Base-by-base conservation (phyloP, 2,329 filamentous ascomycete genomes). In the Pestalotiopsis sp. region DNA sequence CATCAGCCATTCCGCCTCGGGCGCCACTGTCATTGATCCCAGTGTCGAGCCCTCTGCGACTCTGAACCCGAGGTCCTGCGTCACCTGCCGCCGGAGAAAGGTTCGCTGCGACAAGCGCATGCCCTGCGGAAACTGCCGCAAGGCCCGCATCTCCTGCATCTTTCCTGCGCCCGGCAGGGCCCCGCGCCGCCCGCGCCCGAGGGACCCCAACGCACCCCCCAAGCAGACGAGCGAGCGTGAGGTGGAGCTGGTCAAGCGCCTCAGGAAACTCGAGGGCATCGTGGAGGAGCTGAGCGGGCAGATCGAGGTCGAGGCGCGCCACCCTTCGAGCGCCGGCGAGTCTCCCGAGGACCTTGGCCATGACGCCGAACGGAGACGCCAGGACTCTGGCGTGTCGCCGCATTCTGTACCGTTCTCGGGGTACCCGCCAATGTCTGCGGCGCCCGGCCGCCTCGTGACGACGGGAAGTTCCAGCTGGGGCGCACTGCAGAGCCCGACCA, bases 81-180 rank as follows among this genome's bases (percentile, higher is more conserved):
- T 87, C 17, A 87, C 85, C 36, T 88, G 86, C 73, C 78, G 86
- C 3, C 80, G 82, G 60, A 81, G 88, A 59, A 90, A 90, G 75
- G 92, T 94, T 67, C 91, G 91, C 75, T 94, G 92, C 84, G 91
- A 94, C 82, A 94, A 94, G 82, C 86, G 88, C 74, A 89, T 93
- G 83, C 91, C 92, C 17, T 94, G 92, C 79, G 89, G 89, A 74
- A 94, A 94, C 78, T 94, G 92, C 78, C 87, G 87, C 57, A 88
- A 91, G 71, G 91, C 90, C 56, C 83, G 90, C 73, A 92, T 92
- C 68, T 87, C 91, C 73, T 94, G 92, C 78, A 82, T 93, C 63
- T 94, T 93, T 76, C 92, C 92, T 1, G 90, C 91, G 2, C 92
- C 92, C 0, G 92, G 92, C 11, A 86, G 92, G 67, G 91, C 92